A percentile compares a stretch with the other conserved stretches of the same genome.
phyloP scores from a whole-genome alignment of 768 basidiomycete genomes.

The Gymnopilus junonius region DNA sequence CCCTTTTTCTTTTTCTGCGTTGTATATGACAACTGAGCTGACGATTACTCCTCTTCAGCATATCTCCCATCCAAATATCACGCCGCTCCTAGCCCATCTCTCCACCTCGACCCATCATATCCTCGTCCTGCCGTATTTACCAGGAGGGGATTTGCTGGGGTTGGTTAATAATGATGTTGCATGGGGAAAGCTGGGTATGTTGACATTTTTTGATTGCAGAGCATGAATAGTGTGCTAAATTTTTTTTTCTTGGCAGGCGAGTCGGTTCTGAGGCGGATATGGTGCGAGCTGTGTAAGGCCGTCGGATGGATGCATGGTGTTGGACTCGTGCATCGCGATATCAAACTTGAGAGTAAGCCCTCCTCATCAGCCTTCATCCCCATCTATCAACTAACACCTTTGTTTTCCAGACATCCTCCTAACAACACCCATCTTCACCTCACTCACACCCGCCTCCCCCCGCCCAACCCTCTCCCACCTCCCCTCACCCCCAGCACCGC shows the following conservation, averaged over 20 bases:
- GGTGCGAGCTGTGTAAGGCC: conserved; percentile 75
- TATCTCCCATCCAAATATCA: conserved; percentile 82
- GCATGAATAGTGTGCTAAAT: neutral
- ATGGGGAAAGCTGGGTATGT: conserved; percentile 43
- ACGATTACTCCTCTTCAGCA: conserved; percentile 47
- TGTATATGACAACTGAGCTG: neutral
- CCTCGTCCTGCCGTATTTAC: conserved; percentile 75
- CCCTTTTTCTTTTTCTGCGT: neutral
- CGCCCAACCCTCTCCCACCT: conserved; percentile 35
- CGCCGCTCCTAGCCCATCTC: conserved; percentile 71
- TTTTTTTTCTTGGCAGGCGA: conserved; percentile 36
- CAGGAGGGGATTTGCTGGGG: conserved; percentile 83
- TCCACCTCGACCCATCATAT: conserved; percentile 75
- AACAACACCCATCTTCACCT: conserved; percentile 45
- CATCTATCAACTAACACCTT: neutral
- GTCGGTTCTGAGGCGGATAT: conserved; percentile 66
- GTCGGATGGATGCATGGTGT: conserved; percentile 90
- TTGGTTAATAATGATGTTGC: conserved; percentile 65
- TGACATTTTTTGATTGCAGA: neutral
- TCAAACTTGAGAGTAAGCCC: conserved; percentile 80
- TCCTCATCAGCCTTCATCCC: neutral
- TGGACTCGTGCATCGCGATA: conserved; percentile 86
- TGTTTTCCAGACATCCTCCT: conserved; percentile 72
- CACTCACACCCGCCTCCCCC: conserved; percentile 22
- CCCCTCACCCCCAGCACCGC: conserved; percentile 50